Conservation (phyloP, 192 early-diverging fungal genomes). For the Coemansia asiatica region DNA sequence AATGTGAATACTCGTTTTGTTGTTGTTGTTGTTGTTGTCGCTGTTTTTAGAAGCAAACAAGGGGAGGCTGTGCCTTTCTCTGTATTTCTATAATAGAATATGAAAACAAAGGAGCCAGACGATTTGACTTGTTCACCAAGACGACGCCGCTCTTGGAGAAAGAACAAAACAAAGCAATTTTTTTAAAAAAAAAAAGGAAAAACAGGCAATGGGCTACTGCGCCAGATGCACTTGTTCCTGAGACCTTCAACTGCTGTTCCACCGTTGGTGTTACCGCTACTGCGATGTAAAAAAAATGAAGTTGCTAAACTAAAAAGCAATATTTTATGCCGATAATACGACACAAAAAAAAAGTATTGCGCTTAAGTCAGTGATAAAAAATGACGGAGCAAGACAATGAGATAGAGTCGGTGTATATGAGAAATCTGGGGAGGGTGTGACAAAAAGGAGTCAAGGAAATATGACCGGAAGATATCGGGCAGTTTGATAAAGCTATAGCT, state of each 20-base stretch:
- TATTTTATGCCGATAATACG: neutral
- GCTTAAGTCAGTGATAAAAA: neutral
- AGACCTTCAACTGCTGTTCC: neutral
- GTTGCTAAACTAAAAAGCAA: neutral
- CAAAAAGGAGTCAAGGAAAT: neutral
- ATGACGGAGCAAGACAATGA: neutral
- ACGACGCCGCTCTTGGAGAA: neutral
- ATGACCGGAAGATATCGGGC: neutral
- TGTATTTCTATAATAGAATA: neutral
- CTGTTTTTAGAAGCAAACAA: neutral
- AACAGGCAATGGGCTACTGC: neutral
- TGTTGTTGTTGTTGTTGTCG: neutral
- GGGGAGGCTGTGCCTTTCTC: neutral
- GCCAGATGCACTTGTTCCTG: slow-evolving; percentile 1
- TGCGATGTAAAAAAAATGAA: neutral
- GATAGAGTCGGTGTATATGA: neutral
- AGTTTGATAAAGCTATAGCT: neutral
- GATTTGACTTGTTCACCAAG: neutral
- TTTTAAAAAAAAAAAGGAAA: neutral
- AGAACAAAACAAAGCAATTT: neutral
- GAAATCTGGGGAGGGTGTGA: too few species aligned
- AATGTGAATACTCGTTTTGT: neutral
- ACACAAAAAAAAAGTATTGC: neutral
- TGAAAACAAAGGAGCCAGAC: neutral
- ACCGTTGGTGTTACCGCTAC: neutral